phyloP scores from a whole-genome alignment of 257 asterid genomes.

The Nicotiana undulata region DNA sequence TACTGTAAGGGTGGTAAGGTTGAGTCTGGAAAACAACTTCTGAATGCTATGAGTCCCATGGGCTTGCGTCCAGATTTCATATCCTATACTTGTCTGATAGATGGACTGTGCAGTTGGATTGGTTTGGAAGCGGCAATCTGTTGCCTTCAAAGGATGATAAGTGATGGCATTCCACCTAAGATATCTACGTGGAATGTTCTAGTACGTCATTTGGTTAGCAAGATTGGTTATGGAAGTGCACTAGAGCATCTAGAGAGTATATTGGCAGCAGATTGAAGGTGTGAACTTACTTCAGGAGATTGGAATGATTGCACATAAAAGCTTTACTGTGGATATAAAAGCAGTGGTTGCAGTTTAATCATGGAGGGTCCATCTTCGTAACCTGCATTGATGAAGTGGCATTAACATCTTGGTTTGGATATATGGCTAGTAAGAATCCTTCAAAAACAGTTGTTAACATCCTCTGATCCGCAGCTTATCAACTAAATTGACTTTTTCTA shows the following conservation, averaged over 20 bases:
- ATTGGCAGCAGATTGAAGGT: slow-evolving; percentile 16
- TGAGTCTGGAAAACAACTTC: slow-evolving; percentile 34
- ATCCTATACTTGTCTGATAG: slow-evolving; percentile 51
- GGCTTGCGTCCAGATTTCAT: slow-evolving; percentile 48
- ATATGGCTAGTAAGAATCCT: background rate
- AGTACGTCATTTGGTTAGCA: slow-evolving; percentile 51
- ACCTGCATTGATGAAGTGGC: background rate
- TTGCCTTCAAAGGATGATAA: slow-evolving; percentile 51
- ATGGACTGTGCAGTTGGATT: slow-evolving; percentile 34
- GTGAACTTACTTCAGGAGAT: background rate
- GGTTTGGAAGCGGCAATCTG: slow-evolving; percentile 39
- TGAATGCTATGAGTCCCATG: slow-evolving; percentile 38
- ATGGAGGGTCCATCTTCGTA: background rate
- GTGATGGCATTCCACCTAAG: slow-evolving; percentile 56
- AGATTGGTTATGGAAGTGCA: slow-evolving; percentile 33
- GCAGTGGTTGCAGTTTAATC: background rate
- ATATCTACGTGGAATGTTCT: slow-evolving; percentile 57
- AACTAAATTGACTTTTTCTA: background rate
- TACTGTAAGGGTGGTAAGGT: slow-evolving; percentile 50
- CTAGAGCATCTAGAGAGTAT: slow-evolving; percentile 31
- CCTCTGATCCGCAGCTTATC: background rate
- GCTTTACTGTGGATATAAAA: background rate
- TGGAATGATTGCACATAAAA: background rate
- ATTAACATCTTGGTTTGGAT: background rate
- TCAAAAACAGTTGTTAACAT: background rate